Evolutionary conservation across 441 rosid species (phyloP).

Genomic region (Francoa sonchifolia): DNA sequence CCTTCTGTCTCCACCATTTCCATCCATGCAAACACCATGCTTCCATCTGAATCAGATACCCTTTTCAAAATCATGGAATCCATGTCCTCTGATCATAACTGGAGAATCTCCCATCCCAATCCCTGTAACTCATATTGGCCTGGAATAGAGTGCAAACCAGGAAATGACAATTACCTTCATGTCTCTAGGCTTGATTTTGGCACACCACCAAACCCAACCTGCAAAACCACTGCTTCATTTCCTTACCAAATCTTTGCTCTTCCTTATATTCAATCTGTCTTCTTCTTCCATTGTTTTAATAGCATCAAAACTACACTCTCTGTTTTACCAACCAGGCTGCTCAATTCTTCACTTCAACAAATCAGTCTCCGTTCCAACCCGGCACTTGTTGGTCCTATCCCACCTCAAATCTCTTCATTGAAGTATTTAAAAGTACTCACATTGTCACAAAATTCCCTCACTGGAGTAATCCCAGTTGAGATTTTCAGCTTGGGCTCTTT

Average conservation of each 20-base stretch:
- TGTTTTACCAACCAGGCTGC: conserved; percentile 20
- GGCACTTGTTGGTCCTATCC: conserved; percentile 64
- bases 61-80: conserved; percentile 79
- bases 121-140: conserved; percentile 71
- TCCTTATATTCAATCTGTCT: conserved; percentile 53
- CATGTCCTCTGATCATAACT: conserved; percentile 57
- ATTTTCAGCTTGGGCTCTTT: conserved; percentile 33
- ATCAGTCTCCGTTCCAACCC: conserved; percentile 75
- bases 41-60: conserved; percentile 45
- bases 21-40: conserved; percentile 21
- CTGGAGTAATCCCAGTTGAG: conserved; percentile 40
- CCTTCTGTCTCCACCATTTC: conserved; percentile 10
- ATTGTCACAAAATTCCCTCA: conserved; percentile 57
- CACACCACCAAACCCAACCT: conserved; percentile 50
- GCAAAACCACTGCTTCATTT: conserved; percentile 47
- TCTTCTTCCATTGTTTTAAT: conserved; percentile 72
- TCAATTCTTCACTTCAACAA: conserved; percentile 62
- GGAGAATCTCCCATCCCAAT: conserved; percentile 58
- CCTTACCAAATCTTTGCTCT: conserved; percentile 49
- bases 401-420: conserved; percentile 50
- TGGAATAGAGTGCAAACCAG: conserved; percentile 65
- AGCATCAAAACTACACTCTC: conserved; percentile 36
- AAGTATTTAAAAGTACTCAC: conserved; percentile 58
- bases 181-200: conserved; percentile 83
- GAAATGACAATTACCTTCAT: conserved; percentile 40